Conservation (phyloP, 768 basidiomycete genomes). For the Tephrocybe sp. region DNA sequence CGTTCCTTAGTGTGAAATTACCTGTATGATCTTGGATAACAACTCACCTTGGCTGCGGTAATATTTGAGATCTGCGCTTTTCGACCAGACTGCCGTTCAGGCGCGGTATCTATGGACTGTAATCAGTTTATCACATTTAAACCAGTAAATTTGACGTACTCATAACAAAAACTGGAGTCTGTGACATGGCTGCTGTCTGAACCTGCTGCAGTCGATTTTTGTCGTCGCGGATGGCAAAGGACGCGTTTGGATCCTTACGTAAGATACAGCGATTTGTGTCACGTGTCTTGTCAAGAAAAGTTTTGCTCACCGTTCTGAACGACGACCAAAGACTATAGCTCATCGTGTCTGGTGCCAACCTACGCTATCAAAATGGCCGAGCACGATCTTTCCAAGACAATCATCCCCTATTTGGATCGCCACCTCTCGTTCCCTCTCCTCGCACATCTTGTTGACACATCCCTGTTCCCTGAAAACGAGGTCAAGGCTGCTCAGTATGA, state of each 20-base stretch:
- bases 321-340: slow-evolving; percentile 6
- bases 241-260: slow-evolving; percentile 13
- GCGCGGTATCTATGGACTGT: slow-evolving; percentile 75
- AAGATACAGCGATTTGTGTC: background rate
- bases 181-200: slow-evolving; percentile 36
- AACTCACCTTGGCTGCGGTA: slow-evolving; percentile 88
- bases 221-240: slow-evolving; percentile 2
- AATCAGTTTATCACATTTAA: background rate
- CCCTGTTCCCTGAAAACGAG: slow-evolving; percentile 74
- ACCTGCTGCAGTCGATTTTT: slow-evolving; percentile 7
- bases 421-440: slow-evolving; percentile 94
- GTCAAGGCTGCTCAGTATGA: slow-evolving; percentile 94
- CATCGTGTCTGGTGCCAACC: background rate
- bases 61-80: slow-evolving; percentile 98
- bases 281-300: slow-evolving; percentile 7
- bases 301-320: slow-evolving; percentile 14
- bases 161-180: slow-evolving; percentile 84
- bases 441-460: slow-evolving; percentile 76
- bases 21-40: background rate
- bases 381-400: slow-evolving; percentile 85
- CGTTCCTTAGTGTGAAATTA: slow-evolving; percentile 6
- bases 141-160: slow-evolving; percentile 41
- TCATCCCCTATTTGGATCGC: slow-evolving; percentile 91
- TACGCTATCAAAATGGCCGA: slow-evolving; percentile 58
- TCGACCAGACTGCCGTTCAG: slow-evolving; percentile 89